Conservation (phyloP, 352 stramenopile genomes). For the Phytophthora capsici region DNA sequence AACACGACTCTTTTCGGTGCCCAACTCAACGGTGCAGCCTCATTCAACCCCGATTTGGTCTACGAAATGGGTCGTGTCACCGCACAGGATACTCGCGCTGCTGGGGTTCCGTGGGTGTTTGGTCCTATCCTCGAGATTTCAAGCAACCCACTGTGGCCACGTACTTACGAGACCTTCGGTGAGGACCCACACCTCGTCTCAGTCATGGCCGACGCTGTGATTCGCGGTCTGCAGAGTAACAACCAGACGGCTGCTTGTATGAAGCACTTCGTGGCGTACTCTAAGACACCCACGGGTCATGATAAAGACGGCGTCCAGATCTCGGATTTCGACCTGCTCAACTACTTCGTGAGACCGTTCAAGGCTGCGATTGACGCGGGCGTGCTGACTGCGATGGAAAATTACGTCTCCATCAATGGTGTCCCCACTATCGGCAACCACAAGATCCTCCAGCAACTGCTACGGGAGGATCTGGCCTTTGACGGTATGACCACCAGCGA, state of each 20-base stretch:
- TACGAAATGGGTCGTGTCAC: constrained; percentile 13
- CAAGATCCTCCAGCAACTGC: constrained; percentile 68
- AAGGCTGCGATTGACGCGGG: constrained; percentile 70
- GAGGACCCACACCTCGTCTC: constrained; percentile 85
- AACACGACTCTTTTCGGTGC: constrained; percentile 83
- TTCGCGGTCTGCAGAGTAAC: constrained; percentile 76
- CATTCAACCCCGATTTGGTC: constrained; percentile 9
- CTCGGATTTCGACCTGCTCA: constrained; percentile 73
- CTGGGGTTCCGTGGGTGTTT: not conserved
- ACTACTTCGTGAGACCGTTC: constrained; percentile 83
- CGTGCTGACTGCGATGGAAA: constrained; percentile 90
- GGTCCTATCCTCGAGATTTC: not conserved
- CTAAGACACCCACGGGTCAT: constrained; percentile 70
- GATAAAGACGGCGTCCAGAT: constrained; percentile 76
- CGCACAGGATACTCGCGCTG: not conserved
- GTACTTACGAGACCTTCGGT: not conserved
- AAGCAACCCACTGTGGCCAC: not conserved
- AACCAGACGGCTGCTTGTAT: constrained; percentile 74
- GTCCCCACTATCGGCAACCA: constrained; percentile 84
- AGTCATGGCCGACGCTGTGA: constrained; percentile 66
- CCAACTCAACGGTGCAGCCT: constrained; percentile 10
- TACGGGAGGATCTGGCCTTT: constrained; percentile 82
- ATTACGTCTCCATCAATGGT: constrained; percentile 90
- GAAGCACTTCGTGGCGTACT: constrained; percentile 83
- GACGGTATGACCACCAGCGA: constrained; percentile 89